These are phyloP conservation scores for Aspergillus indologenus DNA, from an alignment of 495 filamentous ascomycete species.

Conservation along the genomic window DNA sequence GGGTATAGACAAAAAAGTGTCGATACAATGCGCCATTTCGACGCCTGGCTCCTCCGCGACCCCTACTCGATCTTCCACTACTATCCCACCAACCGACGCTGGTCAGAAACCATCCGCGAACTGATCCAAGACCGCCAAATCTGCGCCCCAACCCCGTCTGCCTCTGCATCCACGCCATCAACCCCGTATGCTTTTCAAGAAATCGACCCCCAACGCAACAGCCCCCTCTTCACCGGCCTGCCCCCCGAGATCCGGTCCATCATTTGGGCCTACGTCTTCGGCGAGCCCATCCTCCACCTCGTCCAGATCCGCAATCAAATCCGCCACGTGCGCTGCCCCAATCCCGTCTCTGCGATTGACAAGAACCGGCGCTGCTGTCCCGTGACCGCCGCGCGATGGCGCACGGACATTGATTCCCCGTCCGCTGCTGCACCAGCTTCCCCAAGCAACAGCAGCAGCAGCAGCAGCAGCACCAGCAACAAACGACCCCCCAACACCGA, in stretches of 20 bases:
- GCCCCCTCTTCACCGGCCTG: slow-evolving; percentile 29
- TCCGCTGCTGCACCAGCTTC: neutral
- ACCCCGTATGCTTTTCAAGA: slow-evolving; percentile 26
- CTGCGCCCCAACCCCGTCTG: slow-evolving; percentile 27
- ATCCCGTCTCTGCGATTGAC: slow-evolving; percentile 23
- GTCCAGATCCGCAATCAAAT: slow-evolving; percentile 43
- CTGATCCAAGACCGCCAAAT: slow-evolving; percentile 41
- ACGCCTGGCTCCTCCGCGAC: slow-evolving; percentile 45
- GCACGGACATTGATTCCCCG: slow-evolving; percentile 14
- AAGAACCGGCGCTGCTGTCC: slow-evolving; percentile 41
- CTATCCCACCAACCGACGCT: slow-evolving; percentile 39
- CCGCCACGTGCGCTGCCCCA: slow-evolving; percentile 37
- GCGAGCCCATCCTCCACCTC: slow-evolving; percentile 28
- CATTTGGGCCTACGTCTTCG: slow-evolving; percentile 54
- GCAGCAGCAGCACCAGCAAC: slow-evolving; percentile 31
- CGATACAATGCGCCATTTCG: slow-evolving; percentile 43
- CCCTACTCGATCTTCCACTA: slow-evolving; percentile 48
- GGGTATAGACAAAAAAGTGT: neutral
- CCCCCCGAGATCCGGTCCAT: slow-evolving; percentile 55
- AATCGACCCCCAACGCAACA: slow-evolving; percentile 23
- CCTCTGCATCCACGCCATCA: slow-evolving; percentile 7
- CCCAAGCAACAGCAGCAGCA: slow-evolving; percentile 12
- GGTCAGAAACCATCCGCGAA: slow-evolving; percentile 41
- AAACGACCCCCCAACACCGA: slow-evolving; percentile 17
- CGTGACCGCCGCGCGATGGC: slow-evolving; percentile 37